Evolutionary conservation across 2,329 filamentous ascomycete genomes (phyloP), one percentile per base, ranked within the genome.

Genomic region (Aureobasidium sp.): DNA sequence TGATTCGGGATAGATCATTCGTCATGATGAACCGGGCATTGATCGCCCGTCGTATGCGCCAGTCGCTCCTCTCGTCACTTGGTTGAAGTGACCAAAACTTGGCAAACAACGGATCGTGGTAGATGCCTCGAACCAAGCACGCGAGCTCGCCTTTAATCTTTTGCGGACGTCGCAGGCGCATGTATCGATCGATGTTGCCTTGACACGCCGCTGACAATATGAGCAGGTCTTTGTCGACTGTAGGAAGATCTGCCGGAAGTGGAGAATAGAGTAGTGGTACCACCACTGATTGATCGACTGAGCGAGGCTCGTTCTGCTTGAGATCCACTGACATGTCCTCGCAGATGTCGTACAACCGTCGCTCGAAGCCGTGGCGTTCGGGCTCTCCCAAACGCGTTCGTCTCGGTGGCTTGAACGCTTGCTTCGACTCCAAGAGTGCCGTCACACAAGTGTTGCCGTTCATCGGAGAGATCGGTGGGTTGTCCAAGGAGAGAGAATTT

Each of bases 101-200:
- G 0, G 75, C 75, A 62, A 76, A 77, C 42, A 72, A 64, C 2
- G 72, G 66, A 60, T 74, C 69, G 63, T 77, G 72, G 58, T 77
- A 75, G 20, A 76, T 73, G 15, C 75, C 76, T 1, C 68, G 70
- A 1, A 74, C 47, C 7, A 75, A 61, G 42, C 69, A 72, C 9
- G 29, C 12, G 1, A 65, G 8, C 61, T 78, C 75, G 6, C 63
- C 31, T 8, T 52, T 1, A 3, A 75, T 36, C 45, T 66, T 36
- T 3, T 51, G 41, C 3, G 72, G 74, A 11, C 73, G 66, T 17
- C 68, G 66, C 0, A 79, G 67, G 0, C 76, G 71, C 0, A 61
- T 25, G 44, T 77, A 79, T 3, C 75, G 72, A 48, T 79, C 75
- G 6, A 78, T 63, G 22, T 79, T 70, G 2, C 76, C 76, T 0